Conservation (phyloP, 192 early-diverging fungal genomes). For the Backusella liffmaniae region DNA sequence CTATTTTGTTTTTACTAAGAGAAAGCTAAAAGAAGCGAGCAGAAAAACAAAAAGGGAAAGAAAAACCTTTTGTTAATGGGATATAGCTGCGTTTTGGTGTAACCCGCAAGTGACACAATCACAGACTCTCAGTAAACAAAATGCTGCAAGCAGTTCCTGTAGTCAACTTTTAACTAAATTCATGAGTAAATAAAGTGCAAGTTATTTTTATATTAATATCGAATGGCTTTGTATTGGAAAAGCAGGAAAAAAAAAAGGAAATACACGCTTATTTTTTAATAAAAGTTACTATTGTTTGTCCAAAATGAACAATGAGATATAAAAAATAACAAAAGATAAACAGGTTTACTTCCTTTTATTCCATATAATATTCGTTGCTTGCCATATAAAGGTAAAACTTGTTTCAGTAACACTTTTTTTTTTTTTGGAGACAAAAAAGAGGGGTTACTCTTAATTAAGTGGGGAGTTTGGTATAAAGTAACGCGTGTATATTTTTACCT, state of each 20-base stretch:
- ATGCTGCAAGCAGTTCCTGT: constrained; percentile 5
- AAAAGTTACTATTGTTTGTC: background rate
- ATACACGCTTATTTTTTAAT: background rate
- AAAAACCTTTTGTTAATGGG: background rate
- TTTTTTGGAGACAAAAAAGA: background rate
- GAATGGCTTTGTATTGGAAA: background rate
- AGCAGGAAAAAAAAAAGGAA: background rate
- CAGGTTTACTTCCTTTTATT: background rate
- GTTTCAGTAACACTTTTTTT: background rate
- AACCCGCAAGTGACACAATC: background rate
- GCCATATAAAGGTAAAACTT: constrained; percentile 1
- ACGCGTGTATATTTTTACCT: background rate
- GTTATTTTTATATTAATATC: background rate
- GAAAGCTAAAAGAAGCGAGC: background rate
- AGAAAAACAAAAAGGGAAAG: background rate
- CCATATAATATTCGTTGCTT: background rate
- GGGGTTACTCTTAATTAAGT: background rate
- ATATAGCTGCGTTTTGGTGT: background rate
- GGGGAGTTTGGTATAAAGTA: background rate
- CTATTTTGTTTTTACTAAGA: background rate
- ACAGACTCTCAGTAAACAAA: background rate
- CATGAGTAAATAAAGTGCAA: background rate
- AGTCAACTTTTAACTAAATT: background rate
- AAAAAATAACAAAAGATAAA: background rate
- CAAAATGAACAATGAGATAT: background rate